Base-by-base conservation (phyloP, 192 early-diverging fungal species). In the Coemansia pectinata region DNA sequence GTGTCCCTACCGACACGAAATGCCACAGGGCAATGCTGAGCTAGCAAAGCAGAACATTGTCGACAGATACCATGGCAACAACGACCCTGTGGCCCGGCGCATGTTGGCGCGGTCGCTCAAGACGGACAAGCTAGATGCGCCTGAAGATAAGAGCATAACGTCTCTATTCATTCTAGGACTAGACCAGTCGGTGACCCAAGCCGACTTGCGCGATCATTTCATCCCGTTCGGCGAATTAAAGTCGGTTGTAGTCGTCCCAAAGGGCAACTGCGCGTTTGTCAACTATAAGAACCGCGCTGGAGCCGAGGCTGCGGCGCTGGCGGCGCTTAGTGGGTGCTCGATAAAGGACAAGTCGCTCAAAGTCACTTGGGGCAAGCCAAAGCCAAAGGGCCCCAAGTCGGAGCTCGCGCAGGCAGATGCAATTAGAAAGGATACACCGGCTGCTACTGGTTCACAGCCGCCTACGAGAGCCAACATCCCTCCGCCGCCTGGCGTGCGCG, bases 1-100 rank as follows among this genome's bases (percentile, higher is more conserved):
- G 69, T 99, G 98, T 71, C 97, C 98, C 12, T 98, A 95, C 77
- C 86, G 92, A n/a, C 97, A 98, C 71, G 97, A 97, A 71, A 85
- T 95, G 76, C 96, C 96, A 12, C 69, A 77, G 50, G 84, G 87
- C 62, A 90, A 96, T 14, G 86, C 89, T 50, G 95, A 96, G 63
- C 69, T 96, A 59, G 85, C 91, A 14, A 85, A 96, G 77, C 96
- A 97, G 67, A 98, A 97, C 78, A 94, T 98, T 59, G 90, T 91
- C 59, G 96, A 98, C 84, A 86, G 96, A 61, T 98, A 96, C 84
- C 90, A 94, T 70, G 96, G 96, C 19, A 88, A 85, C 53, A 97
- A 98, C 73, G 96, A 98, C 73, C 96, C 96, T 7, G 94, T 98
- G 15, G 96, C 96, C 17, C 85, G 87, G 53, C 92, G 92, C 70